A percentile compares a stretch with the other conserved stretches of the same genome.
These are phyloP conservation scores for Herpetomonas samuelpessoai DNA, from an alignment of 208 protist species.

Conservation along the genomic window DNA sequence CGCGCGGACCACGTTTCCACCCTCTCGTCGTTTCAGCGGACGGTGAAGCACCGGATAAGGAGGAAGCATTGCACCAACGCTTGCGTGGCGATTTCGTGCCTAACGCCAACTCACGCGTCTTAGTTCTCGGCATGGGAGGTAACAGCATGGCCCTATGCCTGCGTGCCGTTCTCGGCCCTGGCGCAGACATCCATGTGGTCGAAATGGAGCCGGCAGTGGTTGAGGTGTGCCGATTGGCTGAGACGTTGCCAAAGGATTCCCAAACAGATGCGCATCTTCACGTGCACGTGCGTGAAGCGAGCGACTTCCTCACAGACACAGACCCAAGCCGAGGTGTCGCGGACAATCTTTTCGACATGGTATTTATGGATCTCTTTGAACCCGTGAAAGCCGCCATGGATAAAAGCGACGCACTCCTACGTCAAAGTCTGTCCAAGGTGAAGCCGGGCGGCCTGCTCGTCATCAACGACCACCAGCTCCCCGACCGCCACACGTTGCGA, in stretches of 20 bases:
- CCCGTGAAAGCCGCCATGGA: slow-evolving; percentile 55
- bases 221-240: slow-evolving; percentile 30
- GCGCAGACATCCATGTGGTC: slow-evolving; percentile 46
- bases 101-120: slow-evolving; percentile 19
- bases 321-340: slow-evolving; percentile 1
- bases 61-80: neutral
- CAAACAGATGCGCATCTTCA: slow-evolving; percentile 28
- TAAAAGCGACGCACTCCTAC: slow-evolving; percentile 25
- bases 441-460: slow-evolving; percentile 49
- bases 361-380: slow-evolving; percentile 85
- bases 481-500: slow-evolving; percentile 24
- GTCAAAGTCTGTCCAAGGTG: slow-evolving; percentile 36
- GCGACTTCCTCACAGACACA: slow-evolving; percentile 10
- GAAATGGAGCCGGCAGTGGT: slow-evolving; percentile 73
- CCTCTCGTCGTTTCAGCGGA: neutral
- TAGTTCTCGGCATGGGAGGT: slow-evolving; percentile 79
- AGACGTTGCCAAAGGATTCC: slow-evolving; percentile 16
- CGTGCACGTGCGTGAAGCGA: slow-evolving; percentile 40
- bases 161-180: slow-evolving; percentile 40
- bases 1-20: slow-evolving; percentile 4
- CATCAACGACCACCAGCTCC: slow-evolving; percentile 75
- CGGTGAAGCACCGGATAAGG: no score
- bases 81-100: slow-evolving; percentile 8
- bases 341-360: slow-evolving; percentile 32
- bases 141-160: slow-evolving; percentile 77